Evolutionary conservation across 2,329 filamentous ascomycete genomes (phyloP).

Genomic region (Diaporthe humulicola): DNA sequence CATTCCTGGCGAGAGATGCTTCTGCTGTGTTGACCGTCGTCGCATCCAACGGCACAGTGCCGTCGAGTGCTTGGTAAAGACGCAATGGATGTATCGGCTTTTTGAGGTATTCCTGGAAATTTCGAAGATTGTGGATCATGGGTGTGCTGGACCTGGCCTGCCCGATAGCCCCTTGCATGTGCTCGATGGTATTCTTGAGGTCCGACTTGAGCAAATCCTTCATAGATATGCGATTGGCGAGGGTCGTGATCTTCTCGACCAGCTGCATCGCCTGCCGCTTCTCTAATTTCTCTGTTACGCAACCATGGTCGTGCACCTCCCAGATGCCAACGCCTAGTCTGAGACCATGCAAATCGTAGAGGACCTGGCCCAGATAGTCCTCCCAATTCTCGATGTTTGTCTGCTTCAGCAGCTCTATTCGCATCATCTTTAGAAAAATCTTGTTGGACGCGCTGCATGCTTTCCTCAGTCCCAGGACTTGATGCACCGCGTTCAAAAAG

Average conservation of each 20-base stretch:
- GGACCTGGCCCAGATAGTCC: slow-evolving; percentile 85
- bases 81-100: slow-evolving; percentile 85
- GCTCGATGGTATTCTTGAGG: slow-evolving; percentile 89
- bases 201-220: slow-evolving; percentile 94
- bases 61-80: slow-evolving; percentile 84
- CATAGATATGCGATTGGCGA: slow-evolving; percentile 87
- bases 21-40: slow-evolving; percentile 77
- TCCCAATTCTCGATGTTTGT: slow-evolving; percentile 86
- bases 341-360: slow-evolving; percentile 86
- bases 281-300: slow-evolving; percentile 82
- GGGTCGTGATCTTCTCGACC: slow-evolving; percentile 84
- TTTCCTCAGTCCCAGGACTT: slow-evolving; percentile 84
- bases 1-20: slow-evolving; percentile 80
- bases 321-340: slow-evolving; percentile 78
- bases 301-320: slow-evolving; percentile 83
- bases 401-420: slow-evolving; percentile 84
- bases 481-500: slow-evolving; percentile 85
- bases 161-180: slow-evolving; percentile 89
- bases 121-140: slow-evolving; percentile 87
- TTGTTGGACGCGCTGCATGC: slow-evolving; percentile 90
- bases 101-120: slow-evolving; percentile 85
- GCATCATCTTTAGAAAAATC: slow-evolving; percentile 89
- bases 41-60: slow-evolving; percentile 80
- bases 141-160: slow-evolving; percentile 82
- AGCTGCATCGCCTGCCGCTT: slow-evolving; percentile 84